These are phyloP conservation scores for Lactarius pseudohatsudake DNA, from an alignment of 768 basidiomycete species.

Conservation along the genomic window DNA sequence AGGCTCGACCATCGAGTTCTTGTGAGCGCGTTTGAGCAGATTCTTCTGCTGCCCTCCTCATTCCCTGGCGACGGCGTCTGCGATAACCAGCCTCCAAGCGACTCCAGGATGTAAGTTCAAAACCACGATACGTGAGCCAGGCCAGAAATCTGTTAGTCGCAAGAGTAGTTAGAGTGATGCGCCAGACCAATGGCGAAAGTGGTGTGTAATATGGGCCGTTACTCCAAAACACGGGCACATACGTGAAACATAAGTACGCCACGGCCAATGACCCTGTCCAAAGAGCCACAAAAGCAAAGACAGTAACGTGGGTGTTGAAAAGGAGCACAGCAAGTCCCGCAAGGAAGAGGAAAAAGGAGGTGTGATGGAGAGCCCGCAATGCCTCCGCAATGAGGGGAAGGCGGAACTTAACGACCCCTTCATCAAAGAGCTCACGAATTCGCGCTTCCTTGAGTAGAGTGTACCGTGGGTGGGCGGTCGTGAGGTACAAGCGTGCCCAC, in stretches of 20 bases:
- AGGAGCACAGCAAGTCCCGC: not conserved
- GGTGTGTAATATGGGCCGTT: not conserved
- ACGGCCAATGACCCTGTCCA: not conserved
- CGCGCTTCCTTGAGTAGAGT: not conserved
- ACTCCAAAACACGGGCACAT: not conserved
- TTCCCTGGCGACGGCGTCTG: not conserved
- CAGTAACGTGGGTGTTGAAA: not conserved
- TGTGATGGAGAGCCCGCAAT: not conserved
- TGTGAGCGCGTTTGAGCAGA: not conserved
- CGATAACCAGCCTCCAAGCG: not conserved
- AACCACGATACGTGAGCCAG: not conserved
- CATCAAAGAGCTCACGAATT: not conserved
- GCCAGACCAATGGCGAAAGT: not conserved
- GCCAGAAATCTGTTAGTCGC: not conserved
- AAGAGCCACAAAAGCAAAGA: not conserved
- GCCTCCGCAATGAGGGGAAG: not conserved
- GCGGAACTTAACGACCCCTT: not conserved
- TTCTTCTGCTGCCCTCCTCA: not conserved
- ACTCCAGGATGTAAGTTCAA: not conserved
- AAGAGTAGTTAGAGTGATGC: not conserved
- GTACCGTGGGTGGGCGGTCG: not conserved
- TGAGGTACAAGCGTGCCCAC: not conserved
- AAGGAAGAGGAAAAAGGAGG: not conserved
- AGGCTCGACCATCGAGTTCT: not conserved
- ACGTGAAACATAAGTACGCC: not conserved